Base-by-base conservation (phyloP, 2,329 filamentous ascomycete genomes). In the Fusarium clavum region DNA sequence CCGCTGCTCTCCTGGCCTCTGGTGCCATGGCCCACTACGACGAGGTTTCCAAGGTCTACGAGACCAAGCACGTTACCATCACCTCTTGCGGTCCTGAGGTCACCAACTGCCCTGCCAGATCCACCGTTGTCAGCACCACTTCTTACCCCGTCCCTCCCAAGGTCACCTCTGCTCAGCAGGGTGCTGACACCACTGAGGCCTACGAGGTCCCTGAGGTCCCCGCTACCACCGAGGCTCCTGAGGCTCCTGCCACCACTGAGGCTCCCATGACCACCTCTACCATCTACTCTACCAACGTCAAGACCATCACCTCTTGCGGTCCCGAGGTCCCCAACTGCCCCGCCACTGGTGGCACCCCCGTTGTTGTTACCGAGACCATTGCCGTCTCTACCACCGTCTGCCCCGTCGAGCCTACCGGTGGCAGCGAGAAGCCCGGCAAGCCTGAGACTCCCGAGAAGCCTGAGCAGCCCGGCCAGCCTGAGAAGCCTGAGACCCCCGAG, bases 271-370 rank as follows among this genome's bases (percentile, higher is more conserved):
- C 84, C 75, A 86, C 86, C 72, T 82, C 80, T 61, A 85, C 87
- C 78, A 81, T 89, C 83, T 88, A 86, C 84, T 78, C 81, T 73
- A 89, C 87, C 78, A 83, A 83, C 74, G 81, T 89, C 78, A 81
- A 86, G 77, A 91, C 88, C 81, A 81, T 90, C 84, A 90, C 86
- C 80, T 84, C 84, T 59, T 91, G 88, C 83, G 83, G 80, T 62
- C 82, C 87, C 52, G 83, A 84, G 66, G 87, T 91, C 76, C 85
- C 87, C 79, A 77, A 91, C 87, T 92, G 90, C 86, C 86, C 86
- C 65, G 79, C 79, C 38, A 77, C 76, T 72, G 78, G 77, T 75
- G 81, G 62, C 44, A 65, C 62, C 44, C 62, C 78, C 63, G 73
- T 79, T 62, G 62, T 79, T 57, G 67, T 71, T 46, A 83, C 81